These are phyloP conservation scores for Phytophthora podocarpi DNA, from an alignment of 352 stramenopile genomes.

Conservation along the genomic window DNA sequence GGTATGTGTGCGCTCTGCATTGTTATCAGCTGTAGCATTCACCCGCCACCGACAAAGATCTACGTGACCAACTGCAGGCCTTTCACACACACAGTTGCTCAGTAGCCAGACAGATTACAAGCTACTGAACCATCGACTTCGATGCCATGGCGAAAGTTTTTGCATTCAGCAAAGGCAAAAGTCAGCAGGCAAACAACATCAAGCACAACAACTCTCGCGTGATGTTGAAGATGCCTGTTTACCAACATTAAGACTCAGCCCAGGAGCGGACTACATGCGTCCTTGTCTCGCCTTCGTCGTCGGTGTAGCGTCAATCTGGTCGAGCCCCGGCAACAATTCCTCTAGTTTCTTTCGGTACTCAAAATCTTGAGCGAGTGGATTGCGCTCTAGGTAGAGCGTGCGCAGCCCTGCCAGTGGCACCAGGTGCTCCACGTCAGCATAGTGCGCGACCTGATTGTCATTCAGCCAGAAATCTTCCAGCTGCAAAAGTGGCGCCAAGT, in stretches of 20 bases:
- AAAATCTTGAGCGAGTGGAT: conserved; percentile 92
- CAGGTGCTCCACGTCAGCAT: conserved; percentile 75
- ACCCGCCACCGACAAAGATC: conserved; percentile 55
- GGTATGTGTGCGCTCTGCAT: conserved; percentile 62
- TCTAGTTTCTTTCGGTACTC: conserved; percentile 96
- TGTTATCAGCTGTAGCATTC: conserved; percentile 55
- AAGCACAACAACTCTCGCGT: conserved; percentile 13
- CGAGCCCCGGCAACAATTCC: conserved; percentile 88
- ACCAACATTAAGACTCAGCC: neutral
- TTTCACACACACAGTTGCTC: conserved; percentile 11
- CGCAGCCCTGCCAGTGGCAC: conserved; percentile 78
- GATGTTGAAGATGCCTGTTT: neutral
- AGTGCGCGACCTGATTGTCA: conserved; percentile 68
- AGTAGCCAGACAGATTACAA: neutral
- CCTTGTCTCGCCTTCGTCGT: conserved; percentile 59
- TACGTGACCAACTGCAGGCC: conserved; percentile 55
- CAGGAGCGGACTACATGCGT: conserved; percentile 30
- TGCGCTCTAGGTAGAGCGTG: conserved; percentile 97
- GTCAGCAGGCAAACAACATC: conserved; percentile 7
- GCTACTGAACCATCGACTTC: neutral
- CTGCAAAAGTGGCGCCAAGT: conserved; percentile 41
- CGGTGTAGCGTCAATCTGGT: conserved; percentile 94
- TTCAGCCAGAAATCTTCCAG: conserved; percentile 85
- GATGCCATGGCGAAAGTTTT: conserved; percentile 15
- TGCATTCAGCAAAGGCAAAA: conserved; percentile 30